Percentiles rank a stretch among this genome's conserved stretches.
phyloP scores from a whole-genome alignment of 208 protist genomes.

The Crithidia bombi region DNA sequence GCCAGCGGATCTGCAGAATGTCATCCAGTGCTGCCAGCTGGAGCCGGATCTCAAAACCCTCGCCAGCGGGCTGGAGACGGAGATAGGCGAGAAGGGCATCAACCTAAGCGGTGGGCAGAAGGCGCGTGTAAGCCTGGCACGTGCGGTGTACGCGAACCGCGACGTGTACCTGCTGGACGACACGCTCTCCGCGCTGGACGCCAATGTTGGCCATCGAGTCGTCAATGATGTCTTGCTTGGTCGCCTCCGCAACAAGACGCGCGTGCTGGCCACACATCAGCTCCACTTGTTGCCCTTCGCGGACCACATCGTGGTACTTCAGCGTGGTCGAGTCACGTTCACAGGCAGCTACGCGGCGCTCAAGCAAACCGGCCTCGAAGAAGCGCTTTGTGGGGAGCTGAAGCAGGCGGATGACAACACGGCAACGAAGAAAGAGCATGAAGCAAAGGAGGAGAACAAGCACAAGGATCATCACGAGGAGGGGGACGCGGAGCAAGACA shows the following conservation, averaged over 20 bases:
- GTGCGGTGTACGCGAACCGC: constrained; percentile 85
- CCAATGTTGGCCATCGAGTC: constrained; percentile 67
- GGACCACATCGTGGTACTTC: constrained; percentile 88
- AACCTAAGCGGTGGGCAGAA: constrained; percentile 92
- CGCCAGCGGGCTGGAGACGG: constrained; percentile 84
- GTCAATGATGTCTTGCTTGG: constrained; percentile 57
- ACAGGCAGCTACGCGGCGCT: constrained; percentile 43
- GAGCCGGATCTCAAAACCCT: constrained; percentile 83
- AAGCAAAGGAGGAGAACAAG: constrained; percentile 18
- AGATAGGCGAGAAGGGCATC: constrained; percentile 89
- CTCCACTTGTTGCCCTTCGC: constrained; percentile 85
- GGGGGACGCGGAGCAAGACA: background rate
- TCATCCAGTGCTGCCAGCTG: constrained; percentile 75
- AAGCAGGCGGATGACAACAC: background rate
- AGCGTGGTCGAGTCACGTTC: constrained; percentile 60
- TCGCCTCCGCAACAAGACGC: constrained; percentile 78
- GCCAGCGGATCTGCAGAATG: constrained; percentile 41
- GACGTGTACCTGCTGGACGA: constrained; percentile 94
- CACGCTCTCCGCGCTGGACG: constrained; percentile 93
- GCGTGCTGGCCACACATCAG: constrained; percentile 95
- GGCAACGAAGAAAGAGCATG: background rate
- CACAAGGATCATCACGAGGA: no score
- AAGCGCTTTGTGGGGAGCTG: constrained; percentile 1
- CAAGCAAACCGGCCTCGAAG: constrained; percentile 33
- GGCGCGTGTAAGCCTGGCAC: constrained; percentile 82